Evolutionary conservation across 2,329 filamentous ascomycete genomes (phyloP).

Genomic region (Monosporascus ibericus): DNA sequence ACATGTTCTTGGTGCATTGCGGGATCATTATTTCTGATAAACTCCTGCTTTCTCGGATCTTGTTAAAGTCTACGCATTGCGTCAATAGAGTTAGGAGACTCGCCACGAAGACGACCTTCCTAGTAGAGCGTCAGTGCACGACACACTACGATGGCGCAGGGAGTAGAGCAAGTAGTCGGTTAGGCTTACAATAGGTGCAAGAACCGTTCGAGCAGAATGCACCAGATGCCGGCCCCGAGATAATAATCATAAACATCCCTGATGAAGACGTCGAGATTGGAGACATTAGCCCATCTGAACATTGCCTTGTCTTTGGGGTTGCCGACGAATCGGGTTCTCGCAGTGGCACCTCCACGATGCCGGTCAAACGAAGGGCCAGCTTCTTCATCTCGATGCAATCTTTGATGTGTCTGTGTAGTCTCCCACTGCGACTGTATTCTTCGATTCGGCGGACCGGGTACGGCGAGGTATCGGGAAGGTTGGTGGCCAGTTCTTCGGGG

Average conservation of each 20-base stretch:
- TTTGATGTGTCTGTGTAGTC: conserved; percentile 44
- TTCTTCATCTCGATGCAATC: conserved; percentile 36
- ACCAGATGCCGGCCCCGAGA: conserved; percentile 75
- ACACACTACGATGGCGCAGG: conserved; percentile 3
- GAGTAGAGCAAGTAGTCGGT: background rate
- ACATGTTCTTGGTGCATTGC: conserved; percentile 72
- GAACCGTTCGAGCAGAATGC: conserved; percentile 66
- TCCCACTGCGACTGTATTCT: conserved; percentile 49
- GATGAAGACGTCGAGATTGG: conserved; percentile 83
- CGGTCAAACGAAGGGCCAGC: conserved; percentile 12
- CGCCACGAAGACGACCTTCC: conserved; percentile 76
- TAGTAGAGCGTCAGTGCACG: conserved; percentile 26
- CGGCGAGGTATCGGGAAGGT: conserved; percentile 20
- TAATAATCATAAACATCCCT: conserved; percentile 83
- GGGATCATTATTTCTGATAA: conserved; percentile 54
- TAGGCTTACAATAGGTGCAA: conserved; percentile 64
- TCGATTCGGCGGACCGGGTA: conserved; percentile 37
- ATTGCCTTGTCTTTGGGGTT: conserved; percentile 67
- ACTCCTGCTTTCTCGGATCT: conserved; percentile 59
- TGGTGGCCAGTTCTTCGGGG: conserved; percentile 16
- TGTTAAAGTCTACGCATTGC: conserved; percentile 78
- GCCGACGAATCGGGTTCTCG: conserved; percentile 15
- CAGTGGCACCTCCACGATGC: conserved; percentile 9
- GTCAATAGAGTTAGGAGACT: conserved; percentile 76
- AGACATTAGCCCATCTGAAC: conserved; percentile 90